Evolutionary conservation across 2,329 filamentous ascomycete species (phyloP), one percentile per base, ranked within the genome.

Genomic region (Mycosphaerella arachidis): DNA sequence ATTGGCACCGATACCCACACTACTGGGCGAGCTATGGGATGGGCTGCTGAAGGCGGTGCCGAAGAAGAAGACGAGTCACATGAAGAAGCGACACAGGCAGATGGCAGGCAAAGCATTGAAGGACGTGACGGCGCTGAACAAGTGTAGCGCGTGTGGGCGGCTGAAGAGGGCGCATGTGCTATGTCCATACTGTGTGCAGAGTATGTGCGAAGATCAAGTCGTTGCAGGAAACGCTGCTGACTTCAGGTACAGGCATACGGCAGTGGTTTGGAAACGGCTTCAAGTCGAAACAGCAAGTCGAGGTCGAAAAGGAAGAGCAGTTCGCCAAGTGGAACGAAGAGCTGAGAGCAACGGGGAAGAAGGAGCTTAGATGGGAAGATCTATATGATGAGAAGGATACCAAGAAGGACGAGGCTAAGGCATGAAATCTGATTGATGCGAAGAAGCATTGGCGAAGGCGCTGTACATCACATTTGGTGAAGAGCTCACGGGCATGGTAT

Each of bases 1-100:
- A 61, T 78, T 85, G 6, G 75, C 88, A 43, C 85, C 89, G 53
- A 79, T 92, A 55, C 87, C 89, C 6, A 83, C 83, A 5, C 72
- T 92, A n/a, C 77, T 96, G 24, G 86, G 85, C 58, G 90, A 89
- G 64, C 86, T 99, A 70, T 97, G 93, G 93, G 93, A 97, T 68
- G 92, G 90, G 6, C 84, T 99, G 50, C 82, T 99, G 67, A 87
- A 87, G 66, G 94, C 94, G 1, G 94, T 97, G 16, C 94, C 94
- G 5, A 99, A 99, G 84, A 97, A 96, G 81, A 99, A 97, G 84
- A 95, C 92, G 35, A 97, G 93, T 46, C 91, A 99, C 76, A 91
- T 91, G 81, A 96, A 94, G 81, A 96, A 92, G 82, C 85, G 94
- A 68, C 88, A 92, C 73, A 86, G 95, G 70, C 92, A 96, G 73